Evolutionary conservation across 768 basidiomycete genomes (phyloP), one percentile per base, ranked within the genome.

Genomic region (Auriscalpium vulgare): DNA sequence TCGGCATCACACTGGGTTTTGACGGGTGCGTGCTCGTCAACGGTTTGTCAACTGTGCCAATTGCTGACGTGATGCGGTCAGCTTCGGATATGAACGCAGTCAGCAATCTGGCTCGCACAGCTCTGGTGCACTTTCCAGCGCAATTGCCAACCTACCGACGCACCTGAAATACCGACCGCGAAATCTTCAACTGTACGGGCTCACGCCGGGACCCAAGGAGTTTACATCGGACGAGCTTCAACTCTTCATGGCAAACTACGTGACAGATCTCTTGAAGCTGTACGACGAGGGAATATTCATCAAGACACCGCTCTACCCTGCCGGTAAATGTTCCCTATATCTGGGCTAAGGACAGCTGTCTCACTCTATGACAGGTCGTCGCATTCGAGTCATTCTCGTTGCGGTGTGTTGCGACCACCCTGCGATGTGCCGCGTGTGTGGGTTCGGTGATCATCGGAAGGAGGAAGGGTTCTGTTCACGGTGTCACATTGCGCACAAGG

Each of bases 401-500:
- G 45, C 34, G 10, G 40, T 62, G 9, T 50, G 58, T 8, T 58
- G 57, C 29, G 58, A 62, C 35, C 60, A 62, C 44, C 60, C 60
- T 1, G 57, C 55, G 8, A 56, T 59, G 57, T 62, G 60, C 55
- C 55, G 56, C 40, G 35, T 62, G 34, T 52, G 50, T 38, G 60
- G 60, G 14, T 59, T 59, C 29, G 54, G 54, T 3, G 60, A 62
- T 23, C 37, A 62, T 16, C 10, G 29, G 7, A 54, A 59, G 47
- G 50, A 44, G 23, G 51, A 21, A 10, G 46, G 19, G 3, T 58
- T 58, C 16, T 62, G 60, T 34, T 48, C 57, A 11, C 37, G 53
- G 19, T 53, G 63, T 51, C 17, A 21, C 21, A 21, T 21, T 21
- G 21, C 21, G 21, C 21, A 21, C 21, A 21, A 21, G 21, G 21